Base-by-base conservation (phyloP, 257 asterid genomes). In the Solanum sejunctum region DNA sequence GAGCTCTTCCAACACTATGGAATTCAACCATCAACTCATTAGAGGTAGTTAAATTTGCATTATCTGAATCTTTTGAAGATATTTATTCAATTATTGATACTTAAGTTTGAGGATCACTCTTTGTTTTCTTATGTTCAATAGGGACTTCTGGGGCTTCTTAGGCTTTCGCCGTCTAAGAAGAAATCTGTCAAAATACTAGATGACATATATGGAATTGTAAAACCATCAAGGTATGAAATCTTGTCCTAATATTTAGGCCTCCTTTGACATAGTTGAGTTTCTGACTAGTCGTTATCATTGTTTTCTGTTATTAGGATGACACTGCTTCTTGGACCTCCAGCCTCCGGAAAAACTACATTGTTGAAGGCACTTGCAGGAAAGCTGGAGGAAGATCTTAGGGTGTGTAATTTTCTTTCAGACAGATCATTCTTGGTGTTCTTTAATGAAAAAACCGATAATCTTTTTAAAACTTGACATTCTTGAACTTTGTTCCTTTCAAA, bases 281-380 rank as follows among this genome's bases (percentile, higher is more conserved):
- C 88, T 90, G 81, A 75, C 58, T 56, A 45, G 56, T 21, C 47
- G n/a, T 21, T 49, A 49, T 75, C 61, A 8, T 52, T 49, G 60
- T 75, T 49, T 13, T 49, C 55, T 2, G 26, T 88, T 63, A 84
- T 47, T 85, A 95, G 99, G 97, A 92, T 94, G 97, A 92, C 99
- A 23, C 91, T 97, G 64, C 98, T 97, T 89, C 98, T 97, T 71
- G 99, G 99, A 69, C 99, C 99, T 86, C 99, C 99, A 6, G 92
- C 98, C 3, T 83, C 98, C 4, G 99, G 99, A 73, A 97, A 97
- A 88, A 97, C 99, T 36, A 89, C 92, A 28, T 85, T 95, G 85
- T 89, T 97, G 57, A 93, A 93, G 90, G 97, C 98, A 84, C 98
- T 97, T 56, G 93, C 99, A 8, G 98, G 95, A 81, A 90, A 84